Evolutionary conservation across 2,329 filamentous ascomycete genomes (phyloP), one percentile per base, ranked within the genome.

Genomic region (Gnomoniopsis smithogilvyi): DNA sequence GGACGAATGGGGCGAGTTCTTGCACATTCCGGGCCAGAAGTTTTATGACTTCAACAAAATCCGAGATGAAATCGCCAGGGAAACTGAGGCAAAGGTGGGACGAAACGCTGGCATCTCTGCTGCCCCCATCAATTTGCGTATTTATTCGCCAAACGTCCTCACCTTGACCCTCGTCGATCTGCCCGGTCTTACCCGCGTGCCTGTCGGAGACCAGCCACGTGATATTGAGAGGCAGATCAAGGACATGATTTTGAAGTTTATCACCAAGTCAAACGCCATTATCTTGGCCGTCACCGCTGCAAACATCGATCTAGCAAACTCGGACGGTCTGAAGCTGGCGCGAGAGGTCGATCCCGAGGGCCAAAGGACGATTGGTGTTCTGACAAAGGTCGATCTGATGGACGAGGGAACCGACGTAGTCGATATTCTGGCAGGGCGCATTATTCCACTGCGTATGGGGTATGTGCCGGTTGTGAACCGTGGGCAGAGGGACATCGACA

Each of bases 201-300:
- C 95, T 33, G 98, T 99, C 73, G 95, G 95, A 65, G 95, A 99
- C 73, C 95, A 99, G 73, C 95, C 95, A 8, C 88, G 90, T 68
- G 95, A 99, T 71, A 99, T 99, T 70, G 95, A 99, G 80, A 98
- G 97, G 76, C 95, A 99, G 77, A 99, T 95, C 34, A 86, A 94
- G 64, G 96, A 92, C 66, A 84, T 99, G 68, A 98, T 99, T 68
- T 90, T 93, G 58, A 95, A 99, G 78, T 99, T 97, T 72, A 99
- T 98, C 70, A 93, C 93, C 59, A 99, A 99, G 78, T 94, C 95
- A 15, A 99, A 99, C 82, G 97, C 94, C 76, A 96, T 99, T 69
- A 88, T 99, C 64, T 84, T 99, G 54, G 95, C 95, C 34, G 95
- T 99, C 24, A 98, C 95, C 14, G 94, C 95, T 19, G 95, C 95